These are phyloP conservation scores for Fraxinus anomala DNA, from an alignment of 257 asterid genomes.

Conservation along the genomic window DNA sequence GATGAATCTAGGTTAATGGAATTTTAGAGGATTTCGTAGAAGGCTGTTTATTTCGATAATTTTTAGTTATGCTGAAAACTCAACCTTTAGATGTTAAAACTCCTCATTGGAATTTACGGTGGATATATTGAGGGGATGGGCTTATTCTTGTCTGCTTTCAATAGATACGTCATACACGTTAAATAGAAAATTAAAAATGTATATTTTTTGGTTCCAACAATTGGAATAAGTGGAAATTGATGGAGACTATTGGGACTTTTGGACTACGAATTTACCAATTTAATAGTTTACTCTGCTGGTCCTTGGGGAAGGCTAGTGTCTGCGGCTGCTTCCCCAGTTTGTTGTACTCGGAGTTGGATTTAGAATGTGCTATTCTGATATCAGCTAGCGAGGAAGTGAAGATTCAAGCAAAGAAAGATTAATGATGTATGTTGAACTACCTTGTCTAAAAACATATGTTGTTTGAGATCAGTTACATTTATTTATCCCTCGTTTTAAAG, in stretches of 20 bases:
- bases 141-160: not conserved
- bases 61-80: not conserved
- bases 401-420: not conserved
- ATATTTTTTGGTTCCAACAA: not conserved
- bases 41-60: not conserved
- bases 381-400: not conserved
- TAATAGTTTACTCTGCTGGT: not conserved
- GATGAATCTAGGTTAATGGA: not conserved
- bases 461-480: not conserved
- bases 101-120: not conserved
- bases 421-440: not conserved
- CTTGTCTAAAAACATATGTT: not conserved
- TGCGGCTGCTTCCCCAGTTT: not conserved
- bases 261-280: not conserved
- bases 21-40: not conserved
- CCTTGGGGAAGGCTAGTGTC: not conserved
- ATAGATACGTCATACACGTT: not conserved
- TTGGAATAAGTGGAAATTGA: not conserved
- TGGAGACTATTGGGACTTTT: not conserved
- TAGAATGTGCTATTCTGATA: not conserved
- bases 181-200: not conserved
- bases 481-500: not conserved
- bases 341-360: not conserved
- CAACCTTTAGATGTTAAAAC: not conserved
- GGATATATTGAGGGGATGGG: not conserved